These are phyloP conservation scores for Trametopsis cervina DNA, from an alignment of 768 basidiomycete species.

Conservation along the genomic window DNA sequence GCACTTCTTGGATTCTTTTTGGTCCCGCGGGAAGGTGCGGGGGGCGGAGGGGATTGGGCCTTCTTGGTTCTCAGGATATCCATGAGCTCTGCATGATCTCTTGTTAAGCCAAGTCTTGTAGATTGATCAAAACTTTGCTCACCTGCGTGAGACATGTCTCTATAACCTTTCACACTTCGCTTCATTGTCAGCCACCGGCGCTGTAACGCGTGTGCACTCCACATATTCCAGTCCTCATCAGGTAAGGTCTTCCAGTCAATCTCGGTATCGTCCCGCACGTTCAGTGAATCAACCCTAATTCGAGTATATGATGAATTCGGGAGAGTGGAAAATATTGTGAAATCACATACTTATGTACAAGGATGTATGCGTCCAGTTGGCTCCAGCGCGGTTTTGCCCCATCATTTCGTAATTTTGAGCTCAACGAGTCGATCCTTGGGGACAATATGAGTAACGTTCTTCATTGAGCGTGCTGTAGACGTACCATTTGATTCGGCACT, in stretches of 20 bases:
- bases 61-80: conserved; percentile 75
- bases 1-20: conserved; percentile 26
- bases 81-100: conserved; percentile 54
- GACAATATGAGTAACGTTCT: background rate
- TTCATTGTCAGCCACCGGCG: conserved; percentile 81
- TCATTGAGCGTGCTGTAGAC: background rate
- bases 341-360: conserved; percentile 67
- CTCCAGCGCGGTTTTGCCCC: conserved; percentile 71
- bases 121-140: conserved; percentile 13
- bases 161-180: conserved; percentile 63
- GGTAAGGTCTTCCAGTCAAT: conserved; percentile 78
- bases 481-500: conserved; percentile 86
- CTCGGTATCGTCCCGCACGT: conserved; percentile 74
- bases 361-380: conserved; percentile 67
- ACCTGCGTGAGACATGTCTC: conserved; percentile 80
- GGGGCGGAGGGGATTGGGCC: conserved; percentile 41
- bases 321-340: no score
- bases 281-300: conserved; percentile 69
- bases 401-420: conserved; percentile 64
- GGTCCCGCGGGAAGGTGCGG: conserved; percentile 12
- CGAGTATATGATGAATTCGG: no score
- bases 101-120: conserved; percentile 6
- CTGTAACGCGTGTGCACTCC: conserved; percentile 77
- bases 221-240: conserved; percentile 75
- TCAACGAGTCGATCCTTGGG: conserved; percentile 68